phyloP scores from a whole-genome alignment of 805 yeast genomes.

The Sugiyamaella qingdaonensis region DNA sequence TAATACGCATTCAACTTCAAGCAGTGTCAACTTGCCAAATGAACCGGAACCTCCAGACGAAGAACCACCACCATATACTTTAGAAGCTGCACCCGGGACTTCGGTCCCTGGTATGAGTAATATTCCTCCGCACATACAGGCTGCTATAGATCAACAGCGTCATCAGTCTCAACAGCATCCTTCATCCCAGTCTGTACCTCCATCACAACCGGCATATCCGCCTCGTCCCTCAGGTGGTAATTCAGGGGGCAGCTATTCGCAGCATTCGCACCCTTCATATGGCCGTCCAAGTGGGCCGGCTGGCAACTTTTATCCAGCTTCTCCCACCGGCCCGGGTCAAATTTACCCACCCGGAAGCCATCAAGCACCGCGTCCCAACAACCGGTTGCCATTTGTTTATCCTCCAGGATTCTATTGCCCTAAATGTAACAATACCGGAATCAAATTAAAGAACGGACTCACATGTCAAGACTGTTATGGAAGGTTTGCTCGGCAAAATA shows the following conservation, averaged over 20 bases:
- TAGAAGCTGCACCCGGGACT: constrained; percentile 16
- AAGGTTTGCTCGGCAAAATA: constrained; percentile 46
- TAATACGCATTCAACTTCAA: too few species aligned
- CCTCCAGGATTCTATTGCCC: constrained; percentile 59
- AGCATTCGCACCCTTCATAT: too few species aligned
- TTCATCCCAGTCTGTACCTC: background rate
- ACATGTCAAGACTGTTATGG: constrained; percentile 71
- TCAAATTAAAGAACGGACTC: constrained; percentile 52
- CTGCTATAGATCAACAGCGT: constrained; percentile 1
- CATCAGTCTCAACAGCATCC: background rate
- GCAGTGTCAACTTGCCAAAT: background rate
- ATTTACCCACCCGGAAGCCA: too few species aligned
- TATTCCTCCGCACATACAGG: constrained; percentile 7
- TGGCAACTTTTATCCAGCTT: too few species aligned
- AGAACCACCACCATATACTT: constrained; percentile 23
- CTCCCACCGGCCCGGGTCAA: too few species aligned
- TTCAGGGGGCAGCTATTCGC: too few species aligned
- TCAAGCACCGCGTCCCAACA: too few species aligned
- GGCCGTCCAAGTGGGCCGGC: too few species aligned
- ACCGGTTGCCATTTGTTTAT: constrained; percentile 52
- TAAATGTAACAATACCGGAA: constrained; percentile 74
- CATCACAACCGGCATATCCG: constrained; percentile 6
- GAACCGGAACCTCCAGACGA: constrained; percentile 21
- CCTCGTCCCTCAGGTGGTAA: too few species aligned
- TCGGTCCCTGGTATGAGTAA: constrained; percentile 11